These are phyloP conservation scores for Tolypocladium endophyticum DNA, from an alignment of 2,329 filamentous ascomycete species.

Conservation along the genomic window DNA sequence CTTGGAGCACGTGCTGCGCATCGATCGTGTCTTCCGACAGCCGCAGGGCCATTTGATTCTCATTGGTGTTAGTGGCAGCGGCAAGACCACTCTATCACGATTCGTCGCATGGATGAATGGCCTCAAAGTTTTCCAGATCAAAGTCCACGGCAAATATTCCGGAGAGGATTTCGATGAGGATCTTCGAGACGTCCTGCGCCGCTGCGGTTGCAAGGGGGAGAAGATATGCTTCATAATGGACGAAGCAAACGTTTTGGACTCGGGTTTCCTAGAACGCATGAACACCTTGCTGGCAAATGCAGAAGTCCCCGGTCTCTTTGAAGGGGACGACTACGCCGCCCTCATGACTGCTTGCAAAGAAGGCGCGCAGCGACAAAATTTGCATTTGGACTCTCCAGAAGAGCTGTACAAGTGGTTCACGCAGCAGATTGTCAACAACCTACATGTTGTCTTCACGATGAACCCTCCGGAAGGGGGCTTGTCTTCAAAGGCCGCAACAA, in stretches of 20 bases:
- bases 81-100: slow-evolving; percentile 94
- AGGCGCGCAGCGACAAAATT: slow-evolving; percentile 88
- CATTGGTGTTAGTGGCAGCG: slow-evolving; percentile 95
- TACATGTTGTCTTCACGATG: slow-evolving; percentile 99
- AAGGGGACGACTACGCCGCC: slow-evolving; percentile 97
- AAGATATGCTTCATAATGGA: slow-evolving; percentile 99
- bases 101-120: slow-evolving; percentile 99
- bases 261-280: slow-evolving; percentile 97
- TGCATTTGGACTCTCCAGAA: slow-evolving; percentile 93
- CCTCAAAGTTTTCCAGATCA: slow-evolving; percentile 98
- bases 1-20: slow-evolving; percentile 92
- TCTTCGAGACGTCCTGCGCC: slow-evolving; percentile 80
- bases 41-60: slow-evolving; percentile 96
- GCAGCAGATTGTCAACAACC: slow-evolving; percentile 95
- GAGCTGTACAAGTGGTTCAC: slow-evolving; percentile 99
- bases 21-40: slow-evolving; percentile 96
- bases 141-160: slow-evolving; percentile 97
- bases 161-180: slow-evolving; percentile 98
- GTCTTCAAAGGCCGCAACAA: slow-evolving; percentile 92
- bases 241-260: slow-evolving; percentile 96
- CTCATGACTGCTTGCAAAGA: slow-evolving; percentile 99
- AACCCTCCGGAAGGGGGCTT: slow-evolving; percentile 94
- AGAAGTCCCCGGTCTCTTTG: slow-evolving; percentile 97
- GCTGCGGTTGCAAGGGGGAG: slow-evolving; percentile 94
- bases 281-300: slow-evolving; percentile 97